Evolutionary conservation across 202 grass and related monocot species (phyloP).

Genomic region (Saccharum hybrid): DNA sequence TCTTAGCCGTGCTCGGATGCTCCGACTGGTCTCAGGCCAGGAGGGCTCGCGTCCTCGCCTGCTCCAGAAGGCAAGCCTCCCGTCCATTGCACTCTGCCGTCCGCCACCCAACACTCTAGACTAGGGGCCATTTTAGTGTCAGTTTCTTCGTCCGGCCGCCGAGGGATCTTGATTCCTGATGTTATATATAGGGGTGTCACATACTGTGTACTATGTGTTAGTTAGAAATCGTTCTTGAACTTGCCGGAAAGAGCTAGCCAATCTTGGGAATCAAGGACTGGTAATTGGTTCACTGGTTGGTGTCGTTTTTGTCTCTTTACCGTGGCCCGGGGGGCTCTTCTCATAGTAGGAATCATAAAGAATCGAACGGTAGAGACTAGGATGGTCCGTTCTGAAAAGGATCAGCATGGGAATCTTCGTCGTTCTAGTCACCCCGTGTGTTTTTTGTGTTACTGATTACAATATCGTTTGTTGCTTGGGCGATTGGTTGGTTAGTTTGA

Average conservation of each 20-base stretch:
- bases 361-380: conserved; percentile 25
- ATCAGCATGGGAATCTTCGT: too few relatives aligned
- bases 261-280: not conserved
- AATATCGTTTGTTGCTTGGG: not conserved
- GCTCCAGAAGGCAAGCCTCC: conserved; percentile 84
- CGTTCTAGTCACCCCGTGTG: not conserved
- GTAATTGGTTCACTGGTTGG: not conserved
- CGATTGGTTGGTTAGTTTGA: not conserved
- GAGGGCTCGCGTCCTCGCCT: conserved; percentile 86
- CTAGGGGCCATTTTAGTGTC: not conserved
- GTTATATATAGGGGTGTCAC: too few relatives aligned
- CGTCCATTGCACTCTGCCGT: not conserved
- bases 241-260: conserved; percentile 9
- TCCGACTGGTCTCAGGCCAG: conserved; percentile 78
- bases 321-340: not conserved
- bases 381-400: not conserved
- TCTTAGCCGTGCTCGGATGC: conserved; percentile 86
- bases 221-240: not conserved
- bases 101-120: not conserved
- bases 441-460: not conserved
- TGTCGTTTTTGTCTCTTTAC: not conserved
- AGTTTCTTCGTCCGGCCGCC: not conserved
- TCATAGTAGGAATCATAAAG: conserved; percentile 28
- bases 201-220: not conserved
- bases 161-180: not conserved